These are phyloP conservation scores for Hypericum androsaemum DNA, from an alignment of 345 rosid species.

Conservation along the genomic window DNA sequence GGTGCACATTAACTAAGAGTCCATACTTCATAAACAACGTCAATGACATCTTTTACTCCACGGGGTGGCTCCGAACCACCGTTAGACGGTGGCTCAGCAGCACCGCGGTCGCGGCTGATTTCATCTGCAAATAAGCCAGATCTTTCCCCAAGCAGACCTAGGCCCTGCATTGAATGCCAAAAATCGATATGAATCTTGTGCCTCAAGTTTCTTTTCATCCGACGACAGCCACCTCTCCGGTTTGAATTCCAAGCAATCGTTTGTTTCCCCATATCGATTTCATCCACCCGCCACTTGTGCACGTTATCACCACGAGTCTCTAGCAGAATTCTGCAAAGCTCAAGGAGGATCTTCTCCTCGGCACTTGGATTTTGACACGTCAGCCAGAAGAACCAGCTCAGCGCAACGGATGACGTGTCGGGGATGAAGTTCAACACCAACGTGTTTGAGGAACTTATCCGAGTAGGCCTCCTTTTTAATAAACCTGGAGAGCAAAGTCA, in stretches of 20 bases:
- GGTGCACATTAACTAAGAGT: slow-evolving; percentile 25
- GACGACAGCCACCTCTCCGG: slow-evolving; percentile 37
- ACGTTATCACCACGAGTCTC: slow-evolving; percentile 33
- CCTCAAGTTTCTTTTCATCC: slow-evolving; percentile 18
- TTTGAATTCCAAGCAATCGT: slow-evolving; percentile 36
- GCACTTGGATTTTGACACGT: slow-evolving; percentile 20
- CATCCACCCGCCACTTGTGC: slow-evolving; percentile 36
- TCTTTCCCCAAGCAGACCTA: slow-evolving; percentile 43
- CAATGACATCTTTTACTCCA: slow-evolving; percentile 49
- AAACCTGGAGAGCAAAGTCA: slow-evolving; percentile 34
- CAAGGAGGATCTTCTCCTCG: slow-evolving; percentile 29
- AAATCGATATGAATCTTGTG: slow-evolving; percentile 22
- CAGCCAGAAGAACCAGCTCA: slow-evolving; percentile 43
- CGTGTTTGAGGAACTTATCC: slow-evolving; percentile 35
- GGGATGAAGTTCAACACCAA: slow-evolving; percentile 39
- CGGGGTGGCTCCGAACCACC: slow-evolving; percentile 31
- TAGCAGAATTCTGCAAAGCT: slow-evolving; percentile 25
- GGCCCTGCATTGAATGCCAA: slow-evolving; percentile 44
- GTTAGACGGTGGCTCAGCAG: slow-evolving; percentile 31
- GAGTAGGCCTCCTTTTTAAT: slow-evolving; percentile 37
- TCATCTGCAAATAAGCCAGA: slow-evolving; percentile 38
- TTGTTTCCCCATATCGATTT: slow-evolving; percentile 29
- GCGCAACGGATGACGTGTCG: slow-evolving; percentile 37
- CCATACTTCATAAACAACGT: slow-evolving; percentile 47
- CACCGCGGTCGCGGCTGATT: slow-evolving; percentile 33